Evolutionary conservation across 441 rosid species (phyloP).

Genomic region (Pelargonium australe): DNA sequence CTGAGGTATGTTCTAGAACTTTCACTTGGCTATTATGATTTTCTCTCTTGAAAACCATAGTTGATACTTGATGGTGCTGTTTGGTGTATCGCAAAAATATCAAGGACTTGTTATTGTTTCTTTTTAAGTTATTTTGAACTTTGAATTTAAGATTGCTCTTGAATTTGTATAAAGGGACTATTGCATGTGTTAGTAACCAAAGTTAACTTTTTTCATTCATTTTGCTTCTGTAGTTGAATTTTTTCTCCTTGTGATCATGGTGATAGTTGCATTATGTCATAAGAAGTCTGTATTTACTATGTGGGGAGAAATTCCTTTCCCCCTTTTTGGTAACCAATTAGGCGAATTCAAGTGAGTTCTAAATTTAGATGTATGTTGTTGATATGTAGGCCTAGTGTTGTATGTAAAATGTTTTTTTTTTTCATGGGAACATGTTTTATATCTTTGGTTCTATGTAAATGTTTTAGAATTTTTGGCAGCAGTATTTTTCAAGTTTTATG

Average conservation of each 20-base stretch:
- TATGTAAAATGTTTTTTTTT: not conserved
- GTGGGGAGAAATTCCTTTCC: no score
- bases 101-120: not conserved
- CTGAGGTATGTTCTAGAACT: slow-evolving; percentile 53
- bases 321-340: no score
- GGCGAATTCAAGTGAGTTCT: no score
- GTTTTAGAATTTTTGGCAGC: not conserved
- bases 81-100: not conserved
- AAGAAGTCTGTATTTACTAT: no score
- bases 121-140: not conserved
- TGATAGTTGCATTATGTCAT: no score
- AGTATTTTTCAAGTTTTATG: not conserved
- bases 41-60: not conserved
- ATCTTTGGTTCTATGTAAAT: not conserved
- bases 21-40: not conserved
- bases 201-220: not conserved
- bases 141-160: not conserved
- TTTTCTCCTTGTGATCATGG: not conserved
- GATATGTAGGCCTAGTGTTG: not conserved
- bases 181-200: not conserved
- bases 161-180: not conserved
- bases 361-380: no score
- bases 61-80: no score
- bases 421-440: not conserved
- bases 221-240: not conserved